phyloP scores from a whole-genome alignment of 2,329 filamentous ascomycete genomes.

The Neocucurbitaria cava region DNA sequence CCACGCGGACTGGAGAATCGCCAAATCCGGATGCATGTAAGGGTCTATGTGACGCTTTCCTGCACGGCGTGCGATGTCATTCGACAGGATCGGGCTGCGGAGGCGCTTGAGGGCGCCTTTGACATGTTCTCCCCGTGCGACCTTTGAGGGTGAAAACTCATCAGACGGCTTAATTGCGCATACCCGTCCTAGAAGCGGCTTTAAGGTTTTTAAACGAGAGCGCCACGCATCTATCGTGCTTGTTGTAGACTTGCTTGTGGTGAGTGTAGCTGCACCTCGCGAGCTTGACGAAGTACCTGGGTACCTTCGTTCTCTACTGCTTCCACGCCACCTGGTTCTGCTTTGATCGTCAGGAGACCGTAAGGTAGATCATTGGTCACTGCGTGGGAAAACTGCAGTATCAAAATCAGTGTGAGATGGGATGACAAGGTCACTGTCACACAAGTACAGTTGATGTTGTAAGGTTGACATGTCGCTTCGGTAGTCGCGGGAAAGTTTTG shows the following conservation, averaged over 20 bases:
- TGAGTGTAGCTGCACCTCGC: constrained; percentile 14
- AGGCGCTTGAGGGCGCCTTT: constrained; percentile 20
- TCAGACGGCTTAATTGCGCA: constrained; percentile 10
- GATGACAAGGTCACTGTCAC: not conserved
- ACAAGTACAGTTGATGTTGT: constrained; percentile 13
- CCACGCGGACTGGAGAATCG: constrained; percentile 11
- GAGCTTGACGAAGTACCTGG: constrained; percentile 12
- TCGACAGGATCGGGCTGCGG: constrained; percentile 22
- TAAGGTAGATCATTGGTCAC: not conserved
- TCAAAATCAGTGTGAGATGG: not conserved
- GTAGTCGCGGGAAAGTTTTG: constrained; percentile 35
- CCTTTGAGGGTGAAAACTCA: constrained; percentile 16
- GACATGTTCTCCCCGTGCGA: constrained; percentile 19
- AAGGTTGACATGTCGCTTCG: constrained; percentile 21
- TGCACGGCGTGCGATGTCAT: constrained; percentile 18
- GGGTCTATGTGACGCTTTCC: constrained; percentile 17
- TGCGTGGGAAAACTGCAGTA: not conserved
- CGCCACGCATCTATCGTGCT: constrained; percentile 20
- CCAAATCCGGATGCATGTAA: constrained; percentile 17
- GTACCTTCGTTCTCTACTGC: constrained; percentile 19
- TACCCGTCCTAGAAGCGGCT: constrained; percentile 10
- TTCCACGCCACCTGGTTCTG: constrained; percentile 29
- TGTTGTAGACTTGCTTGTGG: constrained; percentile 7
- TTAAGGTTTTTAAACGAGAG: constrained; percentile 26
- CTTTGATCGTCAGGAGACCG: not conserved